Percentiles rank a stretch among this genome's conserved stretches.
These are phyloP conservation scores for Graphiopsis chlorocephala DNA, from an alignment of 2,329 filamentous ascomycete species.

Conservation along the genomic window DNA sequence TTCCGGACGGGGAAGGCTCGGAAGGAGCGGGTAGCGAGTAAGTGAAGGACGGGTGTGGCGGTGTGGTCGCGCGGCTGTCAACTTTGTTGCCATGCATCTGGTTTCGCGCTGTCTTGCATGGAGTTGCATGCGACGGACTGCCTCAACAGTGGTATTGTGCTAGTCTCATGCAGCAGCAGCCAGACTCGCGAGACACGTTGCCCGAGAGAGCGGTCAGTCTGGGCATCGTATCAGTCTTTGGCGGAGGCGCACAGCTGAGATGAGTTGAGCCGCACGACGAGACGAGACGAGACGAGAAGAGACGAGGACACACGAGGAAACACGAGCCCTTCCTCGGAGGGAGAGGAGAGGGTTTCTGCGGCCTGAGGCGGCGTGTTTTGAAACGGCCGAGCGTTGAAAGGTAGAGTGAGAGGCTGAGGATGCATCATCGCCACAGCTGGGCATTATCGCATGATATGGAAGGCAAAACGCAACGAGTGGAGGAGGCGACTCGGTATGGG, in stretches of 20 bases:
- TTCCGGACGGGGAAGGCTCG: slow-evolving; percentile 10
- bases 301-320: too few species aligned
- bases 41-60: slow-evolving; percentile 14
- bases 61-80: slow-evolving; percentile 6
- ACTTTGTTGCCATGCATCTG: slow-evolving; percentile 1
- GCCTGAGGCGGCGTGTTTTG: background rate
- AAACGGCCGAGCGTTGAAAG: background rate
- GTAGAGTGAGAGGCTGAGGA: background rate
- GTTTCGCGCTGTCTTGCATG: slow-evolving; percentile 13
- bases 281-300: background rate
- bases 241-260: background rate
- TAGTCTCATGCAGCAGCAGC: slow-evolving; percentile 1
- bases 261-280: background rate
- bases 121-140: slow-evolving; percentile 3
- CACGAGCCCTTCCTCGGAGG: background rate
- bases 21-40: slow-evolving; percentile 13
- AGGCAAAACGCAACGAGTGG: background rate
- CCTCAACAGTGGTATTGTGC: background rate
- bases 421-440: slow-evolving; percentile 1
- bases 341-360: background rate
- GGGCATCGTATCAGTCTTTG: background rate
- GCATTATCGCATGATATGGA: background rate
- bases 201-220: background rate
- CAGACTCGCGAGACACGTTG: background rate
- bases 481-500: background rate